Percentiles rank a stretch among this genome's conserved stretches.
Conservation (phyloP, 78 protist species). For the Dictyostelium citrinum region DNA sequence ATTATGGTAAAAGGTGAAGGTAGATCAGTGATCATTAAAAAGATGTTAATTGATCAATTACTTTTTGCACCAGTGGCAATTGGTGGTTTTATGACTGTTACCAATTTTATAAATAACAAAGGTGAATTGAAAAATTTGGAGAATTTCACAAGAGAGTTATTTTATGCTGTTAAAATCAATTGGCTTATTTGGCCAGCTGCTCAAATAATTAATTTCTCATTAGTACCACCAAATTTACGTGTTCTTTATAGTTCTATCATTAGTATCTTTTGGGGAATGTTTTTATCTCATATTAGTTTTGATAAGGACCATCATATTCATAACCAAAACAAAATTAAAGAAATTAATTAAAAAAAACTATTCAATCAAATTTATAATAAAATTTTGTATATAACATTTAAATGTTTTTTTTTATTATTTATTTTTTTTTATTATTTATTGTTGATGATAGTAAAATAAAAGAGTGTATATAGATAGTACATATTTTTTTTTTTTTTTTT, state of each 20-base stretch:
- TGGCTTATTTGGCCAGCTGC: slow-evolving; percentile 68
- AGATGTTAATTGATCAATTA: slow-evolving; percentile 41
- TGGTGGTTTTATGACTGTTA: slow-evolving; percentile 26
- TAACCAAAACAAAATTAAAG: not conserved
- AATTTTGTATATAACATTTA: not conserved
- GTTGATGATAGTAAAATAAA: not conserved
- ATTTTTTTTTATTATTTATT: too few relatives aligned
- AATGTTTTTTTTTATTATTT: not conserved
- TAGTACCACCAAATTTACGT: slow-evolving; percentile 39
- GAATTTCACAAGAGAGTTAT: not conserved
- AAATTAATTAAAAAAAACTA: not conserved
- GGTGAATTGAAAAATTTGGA: slow-evolving; percentile 3
- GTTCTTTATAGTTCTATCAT: slow-evolving; percentile 43
- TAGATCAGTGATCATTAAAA: not conserved
- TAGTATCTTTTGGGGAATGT: slow-evolving; percentile 72
- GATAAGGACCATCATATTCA: not conserved
- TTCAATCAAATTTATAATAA: too few relatives aligned
- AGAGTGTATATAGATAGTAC: not conserved
- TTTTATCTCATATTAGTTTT: slow-evolving; percentile 37
- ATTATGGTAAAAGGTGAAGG: not conserved
- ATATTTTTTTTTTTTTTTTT: not conserved
- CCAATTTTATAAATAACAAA: slow-evolving; percentile 5
- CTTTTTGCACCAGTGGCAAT: slow-evolving; percentile 60
- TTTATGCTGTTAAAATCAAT: slow-evolving; percentile 12
- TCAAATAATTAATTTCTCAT: slow-evolving; percentile 16